These are phyloP conservation scores for Agaricus sinodeliciosus DNA, from an alignment of 768 basidiomycete genomes.

Conservation along the genomic window DNA sequence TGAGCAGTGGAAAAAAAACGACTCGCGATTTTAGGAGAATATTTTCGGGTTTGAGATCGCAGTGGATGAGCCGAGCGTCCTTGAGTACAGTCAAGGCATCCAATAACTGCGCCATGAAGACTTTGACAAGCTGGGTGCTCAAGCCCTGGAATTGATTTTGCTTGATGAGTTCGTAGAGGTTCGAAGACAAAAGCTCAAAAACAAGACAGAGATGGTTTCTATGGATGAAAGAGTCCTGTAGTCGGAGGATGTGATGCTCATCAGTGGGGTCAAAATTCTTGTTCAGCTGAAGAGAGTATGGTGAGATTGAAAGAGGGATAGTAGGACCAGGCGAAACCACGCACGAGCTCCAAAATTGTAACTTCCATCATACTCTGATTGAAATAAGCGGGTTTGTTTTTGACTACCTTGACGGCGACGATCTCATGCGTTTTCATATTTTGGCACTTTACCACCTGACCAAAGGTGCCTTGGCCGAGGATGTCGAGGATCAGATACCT, in stretches of 20 bases:
- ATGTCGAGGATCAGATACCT: conserved; percentile 98
- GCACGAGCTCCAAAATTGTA: conserved; percentile 89
- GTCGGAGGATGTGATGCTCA: conserved; percentile 92
- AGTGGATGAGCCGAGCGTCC: conserved; percentile 94
- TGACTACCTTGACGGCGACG: conserved; percentile 98
- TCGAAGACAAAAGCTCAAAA: conserved; percentile 94
- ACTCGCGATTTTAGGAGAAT: conserved; percentile 90
- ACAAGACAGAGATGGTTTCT: conserved; percentile 95
- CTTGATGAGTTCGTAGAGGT: conserved; percentile 99
- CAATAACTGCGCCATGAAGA: conserved; percentile 93
- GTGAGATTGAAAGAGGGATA: conserved; percentile 6
- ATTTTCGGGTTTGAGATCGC: conserved; percentile 98
- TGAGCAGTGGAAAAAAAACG: neutral
- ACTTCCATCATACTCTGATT: conserved; percentile 99
- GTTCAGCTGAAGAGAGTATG: conserved; percentile 63
- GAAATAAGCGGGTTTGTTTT: conserved; percentile 99
- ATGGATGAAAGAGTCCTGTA: conserved; percentile 96
- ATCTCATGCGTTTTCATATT: conserved; percentile 99
- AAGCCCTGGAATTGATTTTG: conserved; percentile 99
- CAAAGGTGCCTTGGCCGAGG: conserved; percentile 97
- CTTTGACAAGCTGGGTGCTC: conserved; percentile 94
- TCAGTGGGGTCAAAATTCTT: conserved; percentile 90
- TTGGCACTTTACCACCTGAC: conserved; percentile 99
- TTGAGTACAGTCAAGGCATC: conserved; percentile 91
- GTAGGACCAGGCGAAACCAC: conserved; percentile 23